These are phyloP conservation scores for Alternaria angustiovoidea DNA, from an alignment of 2,329 filamentous ascomycete genomes.

Conservation along the genomic window DNA sequence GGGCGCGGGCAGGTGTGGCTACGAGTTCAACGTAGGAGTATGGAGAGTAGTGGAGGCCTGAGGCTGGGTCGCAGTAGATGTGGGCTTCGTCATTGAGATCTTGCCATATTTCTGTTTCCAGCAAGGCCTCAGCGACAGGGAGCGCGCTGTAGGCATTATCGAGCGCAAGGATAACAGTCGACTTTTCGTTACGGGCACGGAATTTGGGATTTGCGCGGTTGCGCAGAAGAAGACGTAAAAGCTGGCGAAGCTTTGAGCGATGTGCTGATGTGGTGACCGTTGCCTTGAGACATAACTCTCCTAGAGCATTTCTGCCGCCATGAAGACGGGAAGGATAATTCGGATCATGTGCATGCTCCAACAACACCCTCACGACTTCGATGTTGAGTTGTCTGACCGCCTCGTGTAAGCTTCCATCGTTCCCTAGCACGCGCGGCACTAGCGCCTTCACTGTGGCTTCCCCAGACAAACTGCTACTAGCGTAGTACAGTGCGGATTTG, in stretches of 20 bases:
- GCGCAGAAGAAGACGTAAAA: slow-evolving; percentile 65
- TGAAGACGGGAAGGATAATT: slow-evolving; percentile 72
- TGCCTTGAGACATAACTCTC: slow-evolving; percentile 68
- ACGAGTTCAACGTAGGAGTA: slow-evolving; percentile 65
- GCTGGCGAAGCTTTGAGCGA: slow-evolving; percentile 45
- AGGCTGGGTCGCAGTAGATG: slow-evolving; percentile 49
- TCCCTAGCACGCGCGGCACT: slow-evolving; percentile 64
- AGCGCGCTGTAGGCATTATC: slow-evolving; percentile 63
- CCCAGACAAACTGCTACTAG: slow-evolving; percentile 59
- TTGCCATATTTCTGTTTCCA: slow-evolving; percentile 72
- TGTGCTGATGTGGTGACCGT: slow-evolving; percentile 53
- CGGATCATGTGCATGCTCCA: slow-evolving; percentile 67
- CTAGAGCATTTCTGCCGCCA: slow-evolving; percentile 68
- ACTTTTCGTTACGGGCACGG: slow-evolving; percentile 65
- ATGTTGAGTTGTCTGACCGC: slow-evolving; percentile 68
- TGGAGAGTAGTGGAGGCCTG: slow-evolving; percentile 67
- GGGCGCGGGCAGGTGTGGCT: slow-evolving; percentile 28
- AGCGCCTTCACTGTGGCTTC: slow-evolving; percentile 52
- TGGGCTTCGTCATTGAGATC: slow-evolving; percentile 67
- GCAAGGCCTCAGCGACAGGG: slow-evolving; percentile 63
- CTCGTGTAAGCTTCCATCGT: slow-evolving; percentile 74
- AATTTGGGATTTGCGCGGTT: slow-evolving; percentile 64
- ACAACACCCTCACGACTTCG: slow-evolving; percentile 63
- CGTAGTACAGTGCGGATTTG: slow-evolving; percentile 68
- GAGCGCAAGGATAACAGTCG: slow-evolving; percentile 67